phyloP scores from a whole-genome alignment of 2,329 filamentous ascomycete genomes.

The Emmonsiellopsis sp. region DNA sequence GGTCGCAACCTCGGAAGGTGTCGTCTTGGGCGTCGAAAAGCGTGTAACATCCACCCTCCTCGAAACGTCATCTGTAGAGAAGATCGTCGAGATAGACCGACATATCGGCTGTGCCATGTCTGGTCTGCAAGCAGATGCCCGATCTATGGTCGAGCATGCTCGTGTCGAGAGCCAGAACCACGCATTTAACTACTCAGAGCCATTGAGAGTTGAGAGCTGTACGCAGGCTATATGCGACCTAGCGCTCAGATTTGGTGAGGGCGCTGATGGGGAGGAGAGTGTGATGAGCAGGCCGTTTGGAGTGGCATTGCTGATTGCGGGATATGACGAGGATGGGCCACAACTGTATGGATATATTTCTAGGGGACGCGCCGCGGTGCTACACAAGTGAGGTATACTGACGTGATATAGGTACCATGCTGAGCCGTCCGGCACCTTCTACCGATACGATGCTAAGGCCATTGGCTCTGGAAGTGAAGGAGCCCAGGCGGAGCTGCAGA shows the following conservation, averaged over 20 bases:
- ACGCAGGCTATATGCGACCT: conserved; percentile 98
- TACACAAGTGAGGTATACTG: background rate
- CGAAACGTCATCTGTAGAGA: conserved; percentile 95
- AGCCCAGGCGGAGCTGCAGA: conserved; percentile 94
- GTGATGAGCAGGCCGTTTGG: conserved; percentile 98
- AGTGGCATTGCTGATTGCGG: conserved; percentile 90
- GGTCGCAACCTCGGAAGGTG: conserved; percentile 87
- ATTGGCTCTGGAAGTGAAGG: conserved; percentile 97
- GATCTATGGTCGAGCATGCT: conserved; percentile 96
- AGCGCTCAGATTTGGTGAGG: conserved; percentile 91
- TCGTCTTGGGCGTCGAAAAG: conserved; percentile 97
- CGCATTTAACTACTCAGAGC: conserved; percentile 95
- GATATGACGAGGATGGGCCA: conserved; percentile 93
- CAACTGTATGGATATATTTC: conserved; percentile 52
- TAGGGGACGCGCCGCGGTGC: conserved; percentile 1
- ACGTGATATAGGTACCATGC: conserved; percentile 64
- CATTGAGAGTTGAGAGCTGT: conserved; percentile 89
- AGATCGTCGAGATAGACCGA: conserved; percentile 98
- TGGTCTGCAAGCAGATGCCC: conserved; percentile 91
- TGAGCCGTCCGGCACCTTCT: conserved; percentile 96
- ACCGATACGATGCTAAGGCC: conserved; percentile 97
- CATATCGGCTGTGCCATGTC: conserved; percentile 99
- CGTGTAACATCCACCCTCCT: conserved; percentile 95
- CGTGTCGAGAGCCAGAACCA: conserved; percentile 96
- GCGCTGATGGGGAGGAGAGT: conserved; percentile 93